Conservation (phyloP, 805 yeast genomes). For the Jamesozyma jinghongensis region DNA sequence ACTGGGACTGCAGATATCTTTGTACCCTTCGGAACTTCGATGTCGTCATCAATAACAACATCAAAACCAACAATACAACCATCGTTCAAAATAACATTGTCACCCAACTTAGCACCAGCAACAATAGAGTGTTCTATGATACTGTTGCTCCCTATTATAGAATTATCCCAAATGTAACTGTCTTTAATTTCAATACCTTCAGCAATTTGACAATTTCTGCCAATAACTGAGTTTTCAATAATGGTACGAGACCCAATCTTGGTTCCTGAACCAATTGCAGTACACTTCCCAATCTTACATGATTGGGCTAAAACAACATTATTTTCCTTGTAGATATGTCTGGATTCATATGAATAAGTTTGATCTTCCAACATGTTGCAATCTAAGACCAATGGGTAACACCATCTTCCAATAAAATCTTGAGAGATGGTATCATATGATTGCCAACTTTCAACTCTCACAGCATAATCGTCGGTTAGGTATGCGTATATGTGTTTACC, state of each 20-base stretch:
- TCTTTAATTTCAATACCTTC: conserved; percentile 59
- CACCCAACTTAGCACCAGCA: conserved; percentile 54
- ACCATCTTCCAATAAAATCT: conserved; percentile 85
- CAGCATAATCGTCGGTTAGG: conserved; percentile 76
- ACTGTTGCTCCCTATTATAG: conserved; percentile 57
- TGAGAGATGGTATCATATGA: conserved; percentile 87
- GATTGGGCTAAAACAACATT: conserved; percentile 87
- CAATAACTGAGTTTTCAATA: conserved; percentile 67
- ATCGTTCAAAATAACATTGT: conserved; percentile 44
- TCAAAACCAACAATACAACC: conserved; percentile 74
- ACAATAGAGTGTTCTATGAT: conserved; percentile 55
- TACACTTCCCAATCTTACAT: conserved; percentile 72
- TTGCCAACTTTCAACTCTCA: conserved; percentile 91
- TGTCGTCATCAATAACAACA: conserved; percentile 53
- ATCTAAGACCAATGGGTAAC: conserved; percentile 87
- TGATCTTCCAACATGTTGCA: conserved; percentile 63
- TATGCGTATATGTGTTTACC: conserved; percentile 88
- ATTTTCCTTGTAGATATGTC: conserved; percentile 82
- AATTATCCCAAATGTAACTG: conserved; percentile 84
- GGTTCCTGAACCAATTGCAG: conserved; percentile 74
- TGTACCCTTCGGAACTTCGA: conserved; percentile 40
- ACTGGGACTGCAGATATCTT: conserved; percentile 46
- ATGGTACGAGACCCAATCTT: conserved; percentile 65
- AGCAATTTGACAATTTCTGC: conserved; percentile 80
- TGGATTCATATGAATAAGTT: conserved; percentile 69